phyloP scores from a whole-genome alignment of 2,329 filamentous ascomycete genomes.

The Talaromyces sp. region DNA sequence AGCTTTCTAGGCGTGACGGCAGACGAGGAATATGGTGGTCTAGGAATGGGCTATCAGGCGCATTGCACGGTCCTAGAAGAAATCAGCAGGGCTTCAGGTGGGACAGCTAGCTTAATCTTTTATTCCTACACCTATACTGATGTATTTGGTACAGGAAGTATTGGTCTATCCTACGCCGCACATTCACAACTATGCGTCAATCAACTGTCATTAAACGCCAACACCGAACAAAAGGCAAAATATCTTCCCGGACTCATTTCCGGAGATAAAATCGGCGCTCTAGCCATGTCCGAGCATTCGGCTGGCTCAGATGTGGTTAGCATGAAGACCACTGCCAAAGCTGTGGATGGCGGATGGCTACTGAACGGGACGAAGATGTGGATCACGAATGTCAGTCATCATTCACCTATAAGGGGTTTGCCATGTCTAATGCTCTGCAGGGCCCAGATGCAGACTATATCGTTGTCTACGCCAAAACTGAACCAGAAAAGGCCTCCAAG shows the following conservation, averaged over 20 bases:
- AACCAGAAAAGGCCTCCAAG: constrained; percentile 71
- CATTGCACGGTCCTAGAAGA: constrained; percentile 96
- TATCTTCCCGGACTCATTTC: constrained; percentile 77
- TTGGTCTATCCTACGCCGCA: constrained; percentile 83
- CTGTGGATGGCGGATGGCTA: constrained; percentile 76
- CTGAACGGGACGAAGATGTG: constrained; percentile 96
- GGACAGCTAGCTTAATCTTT: constrained; percentile 15
- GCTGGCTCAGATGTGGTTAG: constrained; percentile 90
- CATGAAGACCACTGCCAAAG: constrained; percentile 82
- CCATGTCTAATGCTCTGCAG: constrained; percentile 17
- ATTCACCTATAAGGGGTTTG: background rate
- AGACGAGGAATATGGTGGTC: constrained; percentile 82
- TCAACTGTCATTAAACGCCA: constrained; percentile 87
- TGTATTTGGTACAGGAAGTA: constrained; percentile 31
- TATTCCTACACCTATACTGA: background rate
- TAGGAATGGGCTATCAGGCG: constrained; percentile 92
- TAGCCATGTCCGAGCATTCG: constrained; percentile 93
- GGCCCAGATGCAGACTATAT: constrained; percentile 87
- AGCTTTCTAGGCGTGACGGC: constrained; percentile 87
- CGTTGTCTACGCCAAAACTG: constrained; percentile 95
- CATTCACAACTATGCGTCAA: constrained; percentile 97
- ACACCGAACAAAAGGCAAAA: constrained; percentile 67
- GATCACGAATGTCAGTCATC: constrained; percentile 75
- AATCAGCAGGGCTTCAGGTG: constrained; percentile 75
- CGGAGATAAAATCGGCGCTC: constrained; percentile 73